These are phyloP conservation scores for Aegilops sharonensis DNA, from an alignment of 176 grass and related monocot genomes.

Conservation along the genomic window DNA sequence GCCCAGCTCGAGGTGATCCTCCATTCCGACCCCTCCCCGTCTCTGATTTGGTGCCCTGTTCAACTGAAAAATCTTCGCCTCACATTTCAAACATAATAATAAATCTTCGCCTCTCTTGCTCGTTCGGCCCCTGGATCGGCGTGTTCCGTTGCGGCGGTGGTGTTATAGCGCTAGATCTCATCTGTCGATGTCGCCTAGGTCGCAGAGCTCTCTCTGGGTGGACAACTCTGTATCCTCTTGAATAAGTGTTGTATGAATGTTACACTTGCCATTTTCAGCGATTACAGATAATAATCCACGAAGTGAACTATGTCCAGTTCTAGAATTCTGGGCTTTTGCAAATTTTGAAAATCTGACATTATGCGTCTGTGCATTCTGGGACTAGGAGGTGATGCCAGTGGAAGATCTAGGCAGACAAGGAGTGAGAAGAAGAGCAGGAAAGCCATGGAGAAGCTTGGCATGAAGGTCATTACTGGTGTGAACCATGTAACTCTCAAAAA, in stretches of 20 bases:
- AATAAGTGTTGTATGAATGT: not conserved
- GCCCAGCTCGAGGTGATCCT: too few species aligned
- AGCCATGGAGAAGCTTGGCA: slow-evolving; percentile 38
- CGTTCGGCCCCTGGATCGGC: not conserved
- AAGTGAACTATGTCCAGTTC: not conserved
- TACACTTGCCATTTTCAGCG: not conserved
- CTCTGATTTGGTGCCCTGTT: too few species aligned
- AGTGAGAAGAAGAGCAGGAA: slow-evolving; percentile 40
- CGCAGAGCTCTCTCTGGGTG: too few species aligned
- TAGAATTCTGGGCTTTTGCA: not conserved
- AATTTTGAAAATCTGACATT: not conserved
- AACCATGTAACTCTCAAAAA: slow-evolving; percentile 38
- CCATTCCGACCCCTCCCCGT: too few species aligned
- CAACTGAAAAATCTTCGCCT: too few species aligned
- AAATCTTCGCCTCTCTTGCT: not conserved
- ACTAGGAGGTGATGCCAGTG: slow-evolving; percentile 32
- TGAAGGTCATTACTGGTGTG: slow-evolving; percentile 26
- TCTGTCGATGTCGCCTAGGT: too few species aligned
- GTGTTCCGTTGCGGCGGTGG: too few species aligned
- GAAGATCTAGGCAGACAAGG: slow-evolving; percentile 30
- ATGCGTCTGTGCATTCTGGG: not conserved
- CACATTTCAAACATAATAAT: too few species aligned
- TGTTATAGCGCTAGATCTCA: too few species aligned
- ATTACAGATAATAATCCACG: not conserved
- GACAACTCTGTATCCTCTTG: too few species aligned